These are phyloP conservation scores for Fusarium palustre DNA, from an alignment of 2,329 filamentous ascomycete species.

Conservation along the genomic window DNA sequence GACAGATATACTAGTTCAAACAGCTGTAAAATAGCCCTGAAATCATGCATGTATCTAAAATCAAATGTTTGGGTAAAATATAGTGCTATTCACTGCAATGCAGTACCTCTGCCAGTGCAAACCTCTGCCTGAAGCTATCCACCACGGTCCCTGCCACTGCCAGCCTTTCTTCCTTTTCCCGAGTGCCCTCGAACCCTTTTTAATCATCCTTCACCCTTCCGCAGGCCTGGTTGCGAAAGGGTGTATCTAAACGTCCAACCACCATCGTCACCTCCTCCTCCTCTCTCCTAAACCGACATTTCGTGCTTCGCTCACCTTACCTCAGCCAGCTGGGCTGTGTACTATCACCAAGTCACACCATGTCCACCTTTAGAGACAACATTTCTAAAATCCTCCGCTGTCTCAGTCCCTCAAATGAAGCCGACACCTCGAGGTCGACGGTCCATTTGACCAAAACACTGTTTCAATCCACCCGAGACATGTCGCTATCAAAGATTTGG, in stretches of 20 bases:
- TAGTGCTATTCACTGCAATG: neutral
- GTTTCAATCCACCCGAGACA: conserved; percentile 47
- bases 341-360: conserved; percentile 39
- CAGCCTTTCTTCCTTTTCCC: conserved; percentile 17
- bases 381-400: conserved; percentile 46
- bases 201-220: conserved; percentile 33
- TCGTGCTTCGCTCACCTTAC: conserved; percentile 12
- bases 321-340: conserved; percentile 14
- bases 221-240: conserved; percentile 26
- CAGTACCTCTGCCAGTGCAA: conserved; percentile 19
- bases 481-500: conserved; percentile 35
- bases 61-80: neutral
- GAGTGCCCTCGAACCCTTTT: conserved; percentile 5
- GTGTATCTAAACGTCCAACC: conserved; percentile 37
- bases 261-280: neutral
- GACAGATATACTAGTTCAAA: conserved; percentile 1
- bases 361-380: conserved; percentile 34
- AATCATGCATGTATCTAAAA: neutral
- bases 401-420: conserved; percentile 48
- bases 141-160: conserved; percentile 2
- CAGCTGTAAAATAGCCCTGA: conserved; percentile 9
- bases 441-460: conserved; percentile 18
- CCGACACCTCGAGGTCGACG: conserved; percentile 18
- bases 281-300: conserved; percentile 3
- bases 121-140: conserved; percentile 11